A percentile compares a stretch with the other conserved stretches of the same genome.
phyloP scores from a whole-genome alignment of 1,139 yeast species.

The Taphrina betulina region DNA sequence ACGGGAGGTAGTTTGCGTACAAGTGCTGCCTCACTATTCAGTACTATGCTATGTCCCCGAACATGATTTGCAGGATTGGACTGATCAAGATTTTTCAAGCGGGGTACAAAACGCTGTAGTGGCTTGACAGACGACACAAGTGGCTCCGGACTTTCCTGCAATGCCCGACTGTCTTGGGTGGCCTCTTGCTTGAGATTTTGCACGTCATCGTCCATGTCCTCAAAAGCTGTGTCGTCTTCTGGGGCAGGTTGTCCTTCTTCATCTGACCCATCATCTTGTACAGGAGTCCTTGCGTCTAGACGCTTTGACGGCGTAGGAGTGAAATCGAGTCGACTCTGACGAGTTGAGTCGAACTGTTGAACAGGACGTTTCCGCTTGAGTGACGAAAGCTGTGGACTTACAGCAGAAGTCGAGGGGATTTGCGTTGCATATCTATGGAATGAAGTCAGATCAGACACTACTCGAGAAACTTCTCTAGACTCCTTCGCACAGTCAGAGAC shows the following conservation, averaged over 20 bases:
- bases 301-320: too few species aligned
- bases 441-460: too few species aligned
- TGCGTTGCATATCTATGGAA: too few species aligned
- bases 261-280: background rate
- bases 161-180: background rate
- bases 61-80: constrained; percentile 7
- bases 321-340: too few species aligned
- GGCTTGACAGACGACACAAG: background rate
- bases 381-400: too few species aligned
- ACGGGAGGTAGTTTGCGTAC: background rate
- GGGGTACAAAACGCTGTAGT: constrained; percentile 10
- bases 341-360: too few species aligned
- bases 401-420: too few species aligned
- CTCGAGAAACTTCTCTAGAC: too few species aligned
- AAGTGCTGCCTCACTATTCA: constrained; percentile 1
- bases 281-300: too few species aligned
- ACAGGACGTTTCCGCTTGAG: too few species aligned
- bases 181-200: background rate
- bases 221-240: background rate
- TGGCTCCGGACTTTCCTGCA: background rate
- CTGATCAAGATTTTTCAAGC: constrained; percentile 18
- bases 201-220: background rate
- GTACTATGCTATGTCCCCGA: background rate
- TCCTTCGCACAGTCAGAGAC: too few species aligned
- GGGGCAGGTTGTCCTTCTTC: background rate